Percentiles rank a stretch among this genome's conserved stretches.
phyloP scores from a whole-genome alignment of 2,329 filamentous ascomycete genomes.

The Bertia moriformis region DNA sequence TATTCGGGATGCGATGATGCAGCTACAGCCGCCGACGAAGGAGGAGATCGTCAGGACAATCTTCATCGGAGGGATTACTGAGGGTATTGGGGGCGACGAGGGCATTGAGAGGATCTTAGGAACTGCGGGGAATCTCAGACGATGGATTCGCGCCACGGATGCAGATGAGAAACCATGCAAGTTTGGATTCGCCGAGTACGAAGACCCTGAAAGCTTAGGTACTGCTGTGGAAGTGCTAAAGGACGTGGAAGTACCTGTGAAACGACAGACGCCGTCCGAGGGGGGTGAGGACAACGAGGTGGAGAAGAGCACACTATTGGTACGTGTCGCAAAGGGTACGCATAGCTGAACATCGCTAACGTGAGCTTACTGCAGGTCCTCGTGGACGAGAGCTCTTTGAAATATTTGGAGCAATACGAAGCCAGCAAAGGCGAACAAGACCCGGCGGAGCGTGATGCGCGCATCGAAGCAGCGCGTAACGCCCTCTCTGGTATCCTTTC shows the following conservation, averaged over 20 bases:
- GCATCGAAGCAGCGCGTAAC: conserved; percentile 54
- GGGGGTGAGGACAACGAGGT: conserved; percentile 24
- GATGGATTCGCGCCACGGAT: conserved; percentile 70
- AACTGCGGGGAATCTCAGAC: conserved; percentile 63
- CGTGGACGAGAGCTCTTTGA: conserved; percentile 68
- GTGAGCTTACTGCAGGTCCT: conserved; percentile 59
- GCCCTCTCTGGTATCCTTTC: conserved; percentile 55
- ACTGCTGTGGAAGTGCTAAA: conserved; percentile 73
- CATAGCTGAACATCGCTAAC: conserved; percentile 28
- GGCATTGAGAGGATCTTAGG: conserved; percentile 65
- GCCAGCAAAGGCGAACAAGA: conserved; percentile 47
- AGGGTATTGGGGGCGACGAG: conserved; percentile 62
- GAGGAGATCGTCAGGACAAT: conserved; percentile 88
- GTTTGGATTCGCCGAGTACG: conserved; percentile 93
- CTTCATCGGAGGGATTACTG: conserved; percentile 75
- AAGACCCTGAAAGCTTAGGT: conserved; percentile 75
- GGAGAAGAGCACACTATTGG: conserved; percentile 14
- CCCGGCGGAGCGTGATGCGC: conserved; percentile 40
- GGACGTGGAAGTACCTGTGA: conserved; percentile 67
- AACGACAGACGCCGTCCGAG: conserved; percentile 45
- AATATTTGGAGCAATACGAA: conserved; percentile 74
- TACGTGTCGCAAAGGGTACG: conserved; percentile 11
- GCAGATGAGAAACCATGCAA: conserved; percentile 67
- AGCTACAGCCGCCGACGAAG: conserved; percentile 65
- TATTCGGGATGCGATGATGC: conserved; percentile 53